phyloP scores from a whole-genome alignment of 352 stramenopile species.

The Phytophthora cajani region DNA sequence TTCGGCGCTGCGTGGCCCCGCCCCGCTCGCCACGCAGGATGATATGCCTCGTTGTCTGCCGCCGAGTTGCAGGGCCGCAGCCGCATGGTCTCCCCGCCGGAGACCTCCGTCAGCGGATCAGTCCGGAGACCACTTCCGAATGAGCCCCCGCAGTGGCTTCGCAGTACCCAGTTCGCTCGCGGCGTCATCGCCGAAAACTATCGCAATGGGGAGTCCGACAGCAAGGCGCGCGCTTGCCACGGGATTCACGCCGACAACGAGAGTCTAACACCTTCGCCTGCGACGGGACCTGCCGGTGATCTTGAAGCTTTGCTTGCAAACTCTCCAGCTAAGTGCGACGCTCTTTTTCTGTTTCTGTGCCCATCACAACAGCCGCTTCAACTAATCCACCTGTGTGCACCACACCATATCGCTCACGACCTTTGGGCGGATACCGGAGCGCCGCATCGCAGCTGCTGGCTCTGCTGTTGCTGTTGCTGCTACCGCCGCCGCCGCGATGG shows the following conservation, averaged over 20 bases:
- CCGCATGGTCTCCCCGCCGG: no score
- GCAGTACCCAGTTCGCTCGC: no score
- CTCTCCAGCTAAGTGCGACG: no score
- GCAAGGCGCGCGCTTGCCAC: no score
- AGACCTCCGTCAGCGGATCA: neutral
- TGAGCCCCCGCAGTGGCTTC: neutral
- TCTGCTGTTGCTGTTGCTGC: neutral
- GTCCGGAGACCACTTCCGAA: neutral
- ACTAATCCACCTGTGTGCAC: constrained; percentile 14
- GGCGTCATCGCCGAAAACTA: no score
- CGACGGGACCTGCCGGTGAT: neutral
- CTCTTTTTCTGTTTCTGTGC: neutral
- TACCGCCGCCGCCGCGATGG: constrained; percentile 44
- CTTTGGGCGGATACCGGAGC: neutral
- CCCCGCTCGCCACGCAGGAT: neutral
- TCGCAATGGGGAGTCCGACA: no score
- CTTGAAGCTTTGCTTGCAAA: constrained; percentile 2
- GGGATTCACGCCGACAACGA: neutral
- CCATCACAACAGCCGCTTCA: constrained; percentile 13
- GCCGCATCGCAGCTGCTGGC: neutral
- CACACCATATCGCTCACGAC: neutral
- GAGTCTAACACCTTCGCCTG: neutral
- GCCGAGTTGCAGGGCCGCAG: neutral
- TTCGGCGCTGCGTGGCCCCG: neutral
- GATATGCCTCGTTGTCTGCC: neutral